These are phyloP conservation scores for Lizonia empirigonia DNA, from an alignment of 2,329 filamentous ascomycete genomes.

Conservation along the genomic window DNA sequence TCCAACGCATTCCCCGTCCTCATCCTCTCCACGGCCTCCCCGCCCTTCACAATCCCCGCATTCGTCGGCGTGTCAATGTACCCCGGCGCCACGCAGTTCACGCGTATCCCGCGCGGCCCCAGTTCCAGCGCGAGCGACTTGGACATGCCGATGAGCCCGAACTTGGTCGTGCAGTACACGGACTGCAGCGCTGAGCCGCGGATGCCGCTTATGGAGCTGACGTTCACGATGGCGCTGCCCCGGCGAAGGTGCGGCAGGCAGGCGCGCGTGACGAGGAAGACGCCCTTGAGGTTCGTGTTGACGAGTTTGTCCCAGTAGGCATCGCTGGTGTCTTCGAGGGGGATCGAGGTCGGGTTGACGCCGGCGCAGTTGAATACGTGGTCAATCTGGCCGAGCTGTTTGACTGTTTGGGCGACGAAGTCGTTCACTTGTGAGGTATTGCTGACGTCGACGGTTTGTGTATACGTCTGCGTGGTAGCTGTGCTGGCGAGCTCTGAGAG, in stretches of 20 bases:
- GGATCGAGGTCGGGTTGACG: slow-evolving; percentile 54
- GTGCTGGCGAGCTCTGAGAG: slow-evolving; percentile 50
- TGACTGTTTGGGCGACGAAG: slow-evolving; percentile 48
- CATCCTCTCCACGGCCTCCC: slow-evolving; percentile 51
- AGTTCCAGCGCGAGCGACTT: slow-evolving; percentile 43
- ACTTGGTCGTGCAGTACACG: slow-evolving; percentile 46
- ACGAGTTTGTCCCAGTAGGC: slow-evolving; percentile 56
- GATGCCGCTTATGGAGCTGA: slow-evolving; percentile 34
- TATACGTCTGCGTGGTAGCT: slow-evolving; percentile 37
- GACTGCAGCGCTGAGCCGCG: slow-evolving; percentile 34
- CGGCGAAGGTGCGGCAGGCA: slow-evolving; percentile 45
- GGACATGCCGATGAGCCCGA: slow-evolving; percentile 43
- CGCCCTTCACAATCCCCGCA: slow-evolving; percentile 56
- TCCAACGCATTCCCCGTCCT: slow-evolving; percentile 50
- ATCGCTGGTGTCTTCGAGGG: slow-evolving; percentile 51
- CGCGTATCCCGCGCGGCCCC: slow-evolving; percentile 38
- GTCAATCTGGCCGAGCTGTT: slow-evolving; percentile 45
- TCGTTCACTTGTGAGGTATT: slow-evolving; percentile 50
- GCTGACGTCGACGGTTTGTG: slow-evolving; percentile 54
- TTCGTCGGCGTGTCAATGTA: slow-evolving; percentile 57
- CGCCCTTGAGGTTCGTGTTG: slow-evolving; percentile 53
- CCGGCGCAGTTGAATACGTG: slow-evolving; percentile 56
- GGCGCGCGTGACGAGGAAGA: slow-evolving; percentile 54
- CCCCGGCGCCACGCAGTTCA: slow-evolving; percentile 45
- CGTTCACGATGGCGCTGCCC: slow-evolving; percentile 38